phyloP scores from a whole-genome alignment of 495 filamentous ascomycete species.

The Podospora anserina region DNA sequence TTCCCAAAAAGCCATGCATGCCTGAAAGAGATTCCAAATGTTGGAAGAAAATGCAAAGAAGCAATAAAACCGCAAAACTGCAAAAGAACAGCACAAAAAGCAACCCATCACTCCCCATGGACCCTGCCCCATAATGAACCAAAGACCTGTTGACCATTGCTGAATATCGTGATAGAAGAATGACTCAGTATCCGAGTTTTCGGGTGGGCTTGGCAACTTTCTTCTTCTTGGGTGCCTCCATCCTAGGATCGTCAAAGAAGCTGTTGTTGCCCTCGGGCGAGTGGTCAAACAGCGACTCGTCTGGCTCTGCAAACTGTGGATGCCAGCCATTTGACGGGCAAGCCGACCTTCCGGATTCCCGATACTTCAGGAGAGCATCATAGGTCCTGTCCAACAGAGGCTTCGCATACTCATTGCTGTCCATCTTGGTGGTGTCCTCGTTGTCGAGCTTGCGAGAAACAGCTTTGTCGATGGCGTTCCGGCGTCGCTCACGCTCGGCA shows the following conservation, averaged over 20 bases:
- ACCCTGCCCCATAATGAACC: neutral
- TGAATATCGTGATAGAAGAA: neutral
- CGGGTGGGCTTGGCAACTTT: conserved; percentile 12
- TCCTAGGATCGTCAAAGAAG: conserved; percentile 28
- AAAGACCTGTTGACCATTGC: neutral
- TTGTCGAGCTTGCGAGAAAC: conserved; percentile 17
- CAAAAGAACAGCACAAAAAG: neutral
- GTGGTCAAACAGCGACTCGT: conserved; percentile 31
- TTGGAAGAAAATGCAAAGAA: neutral
- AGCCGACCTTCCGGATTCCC: conserved; percentile 15
- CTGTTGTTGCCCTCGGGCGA: conserved; percentile 32
- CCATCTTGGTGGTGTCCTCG: conserved; percentile 35
- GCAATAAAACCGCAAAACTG: neutral
- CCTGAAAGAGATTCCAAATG: neutral
- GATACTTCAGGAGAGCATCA: conserved; percentile 34
- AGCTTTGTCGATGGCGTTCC: conserved; percentile 12
- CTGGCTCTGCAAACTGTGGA: conserved; percentile 21
- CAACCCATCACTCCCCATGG: neutral
- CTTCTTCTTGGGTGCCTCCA: conserved; percentile 20
- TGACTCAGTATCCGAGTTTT: conserved; percentile 25
- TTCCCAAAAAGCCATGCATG: neutral
- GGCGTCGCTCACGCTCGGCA: conserved; percentile 22
- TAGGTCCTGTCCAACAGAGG: conserved; percentile 42
- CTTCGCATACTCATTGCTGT: conserved; percentile 30
- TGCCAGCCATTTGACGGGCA: conserved; percentile 6